Evolutionary conservation across 2,329 filamentous ascomycete species (phyloP), one percentile per base, ranked within the genome.

Genomic region (Incumbomyces delicatus): DNA sequence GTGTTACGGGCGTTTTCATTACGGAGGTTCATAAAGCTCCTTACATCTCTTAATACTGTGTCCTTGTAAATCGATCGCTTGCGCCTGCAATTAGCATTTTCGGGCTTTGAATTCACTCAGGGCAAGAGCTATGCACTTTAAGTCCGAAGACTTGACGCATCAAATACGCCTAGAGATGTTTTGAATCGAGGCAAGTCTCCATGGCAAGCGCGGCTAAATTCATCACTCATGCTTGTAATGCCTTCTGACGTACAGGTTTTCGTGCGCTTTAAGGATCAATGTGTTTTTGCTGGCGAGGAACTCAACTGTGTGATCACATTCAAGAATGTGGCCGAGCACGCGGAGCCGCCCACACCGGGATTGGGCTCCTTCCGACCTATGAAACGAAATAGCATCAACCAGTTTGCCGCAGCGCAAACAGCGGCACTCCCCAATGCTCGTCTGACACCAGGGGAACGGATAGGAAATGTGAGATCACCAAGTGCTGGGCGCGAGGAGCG

Each of bases 281-380:
- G 86, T 52, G 87, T 98, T 59, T 98, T 96, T 69, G 87, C 92
- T 48, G 92, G 92, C 66, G 92, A 98, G 73, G 85, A 95, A 61
- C 78, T 96, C 61, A 86, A 89, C 69, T 96, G 92, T 68, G 88
- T 83, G 56, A 94, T 98, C 65, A 95, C 87, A 42, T 98, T 98
- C 70, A 90, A 85, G 68, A 98, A 98, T 64, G 76, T 89, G 41
- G 71, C 76, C 27, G 65, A 60, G 53, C 75, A 78, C 35, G 61
- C 76, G 41, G 69, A 67, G 33, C 60, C 56, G 50, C 55, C 53
- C 46, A 58, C 59, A 37, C 61, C 66, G 27, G 41, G 44, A 13
- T 32, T 32, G 7, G 34, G 46, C 13, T 40, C 34, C 58, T 57
- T 43, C 49, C 57, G 46, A 57, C 58, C 51, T 48, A 52, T 37